These are phyloP conservation scores for Phyllosticta citrichinensis DNA, from an alignment of 2,329 filamentous ascomycete species.

Conservation along the genomic window DNA sequence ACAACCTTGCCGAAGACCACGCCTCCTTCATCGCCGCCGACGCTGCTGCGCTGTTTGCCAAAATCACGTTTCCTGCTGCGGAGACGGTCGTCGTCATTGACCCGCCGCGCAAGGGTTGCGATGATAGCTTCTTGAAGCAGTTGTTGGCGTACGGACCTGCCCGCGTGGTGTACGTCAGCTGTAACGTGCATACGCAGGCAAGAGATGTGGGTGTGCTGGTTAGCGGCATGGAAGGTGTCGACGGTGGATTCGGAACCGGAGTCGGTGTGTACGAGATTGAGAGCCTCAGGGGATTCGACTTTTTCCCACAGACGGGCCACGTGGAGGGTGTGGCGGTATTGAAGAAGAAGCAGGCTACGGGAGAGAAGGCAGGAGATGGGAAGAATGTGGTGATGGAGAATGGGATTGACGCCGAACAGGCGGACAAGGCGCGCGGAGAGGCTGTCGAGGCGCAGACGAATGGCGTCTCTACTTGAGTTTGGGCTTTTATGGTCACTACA, in stretches of 20 bases:
- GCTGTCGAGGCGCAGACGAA: not conserved
- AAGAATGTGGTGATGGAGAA: not conserved
- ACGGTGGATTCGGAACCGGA: constrained; percentile 26
- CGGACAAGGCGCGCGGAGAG: not conserved
- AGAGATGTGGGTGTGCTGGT: constrained; percentile 85
- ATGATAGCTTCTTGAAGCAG: constrained; percentile 72
- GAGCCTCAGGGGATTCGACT: constrained; percentile 86
- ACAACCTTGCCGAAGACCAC: constrained; percentile 56
- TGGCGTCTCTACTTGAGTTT: not conserved
- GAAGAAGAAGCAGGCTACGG: constrained; percentile 27
- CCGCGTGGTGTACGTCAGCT: constrained; percentile 87
- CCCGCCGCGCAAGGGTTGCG: constrained; percentile 92
- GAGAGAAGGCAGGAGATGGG: not conserved
- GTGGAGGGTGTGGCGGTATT: constrained; percentile 56
- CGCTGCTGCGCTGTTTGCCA: constrained; percentile 70
- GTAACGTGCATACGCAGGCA: constrained; percentile 96
- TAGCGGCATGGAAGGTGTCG: constrained; percentile 46
- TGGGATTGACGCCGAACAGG: not conserved
- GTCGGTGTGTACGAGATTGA: constrained; percentile 66
- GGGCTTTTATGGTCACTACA: not conserved
- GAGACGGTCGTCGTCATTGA: constrained; percentile 93
- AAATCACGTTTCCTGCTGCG: constrained; percentile 61
- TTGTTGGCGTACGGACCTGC: constrained; percentile 66
- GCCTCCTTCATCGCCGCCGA: constrained; percentile 85
- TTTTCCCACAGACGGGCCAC: constrained; percentile 80